phyloP scores from a whole-genome alignment of 2,329 filamentous ascomycete genomes.

The Aureobasidium sp. region DNA sequence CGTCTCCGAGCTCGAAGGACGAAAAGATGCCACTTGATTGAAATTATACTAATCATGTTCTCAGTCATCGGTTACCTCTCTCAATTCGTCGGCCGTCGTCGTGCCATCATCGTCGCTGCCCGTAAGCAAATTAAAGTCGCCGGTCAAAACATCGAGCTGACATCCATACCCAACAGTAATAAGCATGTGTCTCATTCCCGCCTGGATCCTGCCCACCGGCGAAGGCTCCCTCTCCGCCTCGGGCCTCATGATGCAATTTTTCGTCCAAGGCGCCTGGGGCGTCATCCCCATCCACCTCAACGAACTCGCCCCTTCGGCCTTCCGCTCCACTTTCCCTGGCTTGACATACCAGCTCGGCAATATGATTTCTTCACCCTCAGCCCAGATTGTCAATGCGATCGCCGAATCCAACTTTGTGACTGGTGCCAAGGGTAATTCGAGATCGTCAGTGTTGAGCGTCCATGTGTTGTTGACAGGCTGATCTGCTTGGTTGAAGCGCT shows the following conservation, averaged over 20 bases:
- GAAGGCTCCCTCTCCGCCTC: slow-evolving; percentile 53
- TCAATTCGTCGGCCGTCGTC: slow-evolving; percentile 66
- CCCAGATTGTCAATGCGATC: slow-evolving; percentile 70
- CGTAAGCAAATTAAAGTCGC: slow-evolving; percentile 39
- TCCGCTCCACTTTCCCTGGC: slow-evolving; percentile 62
- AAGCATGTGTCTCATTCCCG: slow-evolving; percentile 47
- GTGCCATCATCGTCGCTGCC: slow-evolving; percentile 55
- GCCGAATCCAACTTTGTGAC: slow-evolving; percentile 55
- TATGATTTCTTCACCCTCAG: slow-evolving; percentile 49
- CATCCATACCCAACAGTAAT: neutral
- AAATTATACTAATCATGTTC: slow-evolving; percentile 24
- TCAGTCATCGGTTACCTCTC: slow-evolving; percentile 66
- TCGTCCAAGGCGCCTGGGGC: slow-evolving; percentile 52
- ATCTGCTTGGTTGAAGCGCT: neutral
- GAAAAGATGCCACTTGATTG: too few relatives aligned
- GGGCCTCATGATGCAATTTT: slow-evolving; percentile 64
- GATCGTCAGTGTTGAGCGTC: neutral
- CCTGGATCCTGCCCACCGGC: slow-evolving; percentile 59
- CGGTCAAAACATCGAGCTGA: neutral
- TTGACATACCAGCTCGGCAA: slow-evolving; percentile 68
- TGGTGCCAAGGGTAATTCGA: slow-evolving; percentile 40
- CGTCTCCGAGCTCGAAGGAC: too few relatives aligned
- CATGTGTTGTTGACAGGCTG: neutral
- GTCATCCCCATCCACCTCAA: slow-evolving; percentile 67
- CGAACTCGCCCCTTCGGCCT: slow-evolving; percentile 62